These are phyloP conservation scores for Fusarium drepaniforme DNA, from an alignment of 2,329 filamentous ascomycete species.

Conservation along the genomic window DNA sequence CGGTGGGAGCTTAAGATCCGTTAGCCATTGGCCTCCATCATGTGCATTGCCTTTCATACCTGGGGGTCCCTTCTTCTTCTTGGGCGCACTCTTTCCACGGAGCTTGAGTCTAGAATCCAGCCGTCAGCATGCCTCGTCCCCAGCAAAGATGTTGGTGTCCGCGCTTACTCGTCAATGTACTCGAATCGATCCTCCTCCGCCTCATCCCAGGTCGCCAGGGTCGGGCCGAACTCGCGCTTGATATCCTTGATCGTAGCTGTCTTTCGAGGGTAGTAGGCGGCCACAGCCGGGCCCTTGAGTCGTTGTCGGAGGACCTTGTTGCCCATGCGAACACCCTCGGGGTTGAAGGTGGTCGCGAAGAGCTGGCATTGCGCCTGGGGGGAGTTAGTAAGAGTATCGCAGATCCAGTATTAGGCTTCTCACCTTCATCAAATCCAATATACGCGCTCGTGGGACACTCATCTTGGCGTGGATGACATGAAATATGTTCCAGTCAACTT, in stretches of 20 bases:
- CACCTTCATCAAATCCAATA: slow-evolving; percentile 85
- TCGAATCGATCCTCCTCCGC: slow-evolving; percentile 84
- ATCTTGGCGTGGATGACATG: slow-evolving; percentile 59
- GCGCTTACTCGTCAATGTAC: slow-evolving; percentile 73
- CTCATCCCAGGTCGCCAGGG: slow-evolving; percentile 78
- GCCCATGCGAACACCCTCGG: slow-evolving; percentile 82
- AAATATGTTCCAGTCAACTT: slow-evolving; percentile 39
- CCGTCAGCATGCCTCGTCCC: slow-evolving; percentile 44
- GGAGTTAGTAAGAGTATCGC: slow-evolving; percentile 35
- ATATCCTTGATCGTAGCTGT: slow-evolving; percentile 80
- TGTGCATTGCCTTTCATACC: slow-evolving; percentile 43
- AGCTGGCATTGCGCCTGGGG: slow-evolving; percentile 87
- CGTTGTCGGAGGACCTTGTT: slow-evolving; percentile 94
- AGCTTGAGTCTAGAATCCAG: slow-evolving; percentile 70
- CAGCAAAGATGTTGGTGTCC: neutral
- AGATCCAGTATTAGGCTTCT: neutral
- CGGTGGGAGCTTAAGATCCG: slow-evolving; percentile 40
- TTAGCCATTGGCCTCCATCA: slow-evolving; percentile 19
- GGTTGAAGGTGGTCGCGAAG: slow-evolving; percentile 94
- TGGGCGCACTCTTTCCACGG: slow-evolving; percentile 87
- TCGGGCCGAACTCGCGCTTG: slow-evolving; percentile 74
- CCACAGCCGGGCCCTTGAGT: slow-evolving; percentile 84
- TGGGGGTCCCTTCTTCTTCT: slow-evolving; percentile 81
- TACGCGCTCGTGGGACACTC: slow-evolving; percentile 71
- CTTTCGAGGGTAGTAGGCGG: slow-evolving; percentile 88